Evolutionary conservation across 129 eudicot species (phyloP).

Genomic region (Dittrichia graveolens): DNA sequence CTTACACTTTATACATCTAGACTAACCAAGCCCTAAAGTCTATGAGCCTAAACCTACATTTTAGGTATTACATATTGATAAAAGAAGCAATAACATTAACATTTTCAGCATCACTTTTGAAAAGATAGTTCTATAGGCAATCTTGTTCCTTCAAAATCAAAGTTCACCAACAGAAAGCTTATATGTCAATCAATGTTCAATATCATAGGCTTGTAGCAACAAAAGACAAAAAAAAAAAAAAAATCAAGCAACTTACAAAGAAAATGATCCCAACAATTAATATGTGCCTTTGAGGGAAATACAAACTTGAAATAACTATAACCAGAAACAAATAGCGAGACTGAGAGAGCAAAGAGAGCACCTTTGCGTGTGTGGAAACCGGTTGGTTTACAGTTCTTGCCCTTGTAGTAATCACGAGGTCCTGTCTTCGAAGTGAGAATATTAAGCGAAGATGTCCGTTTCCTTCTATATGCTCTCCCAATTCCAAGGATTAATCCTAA

Average conservation of each 20-base stretch:
- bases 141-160: background rate
- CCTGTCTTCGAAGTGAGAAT: constrained; percentile 76
- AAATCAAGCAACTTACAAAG: background rate
- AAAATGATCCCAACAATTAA: background rate
- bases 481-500: constrained; percentile 76
- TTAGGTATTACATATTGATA: too few relatives aligned
- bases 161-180: background rate
- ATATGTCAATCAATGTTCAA: background rate
- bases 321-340: background rate
- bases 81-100: background rate
- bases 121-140: background rate
- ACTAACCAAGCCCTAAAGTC: too few relatives aligned
- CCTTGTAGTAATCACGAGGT: constrained; percentile 82
- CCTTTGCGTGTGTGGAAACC: constrained; percentile 99
- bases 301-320: background rate
- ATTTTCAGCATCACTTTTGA: background rate
- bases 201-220: background rate
- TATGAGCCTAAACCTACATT: too few relatives aligned
- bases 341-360: constrained; percentile 4
- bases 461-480: constrained; percentile 75
- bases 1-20: too few relatives aligned
- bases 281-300: too few relatives aligned
- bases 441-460: constrained; percentile 78
- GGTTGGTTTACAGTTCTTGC: constrained; percentile 89
- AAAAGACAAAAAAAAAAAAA: background rate